Percentiles rank a stretch among this genome's conserved stretches.
Conservation (phyloP, 164 flowering plant species). For the Nymphaea thermarum region DNA sequence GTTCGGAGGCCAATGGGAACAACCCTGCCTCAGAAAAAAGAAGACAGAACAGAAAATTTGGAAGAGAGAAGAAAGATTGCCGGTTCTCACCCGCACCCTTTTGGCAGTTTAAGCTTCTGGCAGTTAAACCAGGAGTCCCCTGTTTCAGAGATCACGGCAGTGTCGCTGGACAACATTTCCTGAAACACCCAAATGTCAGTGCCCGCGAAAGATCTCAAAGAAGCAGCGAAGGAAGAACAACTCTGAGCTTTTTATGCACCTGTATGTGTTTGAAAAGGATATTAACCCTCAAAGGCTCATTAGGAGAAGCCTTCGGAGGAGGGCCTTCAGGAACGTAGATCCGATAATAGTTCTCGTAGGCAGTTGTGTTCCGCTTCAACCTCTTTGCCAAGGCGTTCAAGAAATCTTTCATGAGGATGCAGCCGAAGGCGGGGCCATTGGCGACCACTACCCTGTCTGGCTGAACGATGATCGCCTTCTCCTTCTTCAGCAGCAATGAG, state of each 20-base stretch:
- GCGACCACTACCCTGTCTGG: constrained; percentile 25
- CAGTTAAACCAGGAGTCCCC: constrained; percentile 95
- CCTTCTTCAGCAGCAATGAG: constrained; percentile 75
- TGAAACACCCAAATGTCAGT: constrained; percentile 12
- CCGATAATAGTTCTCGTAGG: constrained; percentile 59
- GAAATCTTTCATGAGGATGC: constrained; percentile 29
- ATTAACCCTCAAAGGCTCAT: constrained; percentile 67
- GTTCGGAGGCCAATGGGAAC: not conserved
- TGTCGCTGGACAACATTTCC: constrained; percentile 46
- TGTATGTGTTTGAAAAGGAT: constrained; percentile 60
- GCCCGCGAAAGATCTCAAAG: no score
- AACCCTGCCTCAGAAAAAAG: not conserved
- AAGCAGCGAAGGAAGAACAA: not conserved
- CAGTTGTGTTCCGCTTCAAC: constrained; percentile 31
- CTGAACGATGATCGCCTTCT: constrained; percentile 43
- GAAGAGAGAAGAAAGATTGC: no score
- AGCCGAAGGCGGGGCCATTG: constrained; percentile 30
- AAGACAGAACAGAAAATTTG: no score
- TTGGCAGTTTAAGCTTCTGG: constrained; percentile 68
- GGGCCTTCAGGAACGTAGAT: constrained; percentile 62
- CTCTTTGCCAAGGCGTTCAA: constrained; percentile 18
- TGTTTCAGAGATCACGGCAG: constrained; percentile 78
- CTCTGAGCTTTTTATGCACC: not conserved
- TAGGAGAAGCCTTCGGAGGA: constrained; percentile 35
- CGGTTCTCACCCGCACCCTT: constrained; percentile 55